Evolutionary conservation across 2,329 filamentous ascomycete species (phyloP).

Genomic region (Hortaea sp.): DNA sequence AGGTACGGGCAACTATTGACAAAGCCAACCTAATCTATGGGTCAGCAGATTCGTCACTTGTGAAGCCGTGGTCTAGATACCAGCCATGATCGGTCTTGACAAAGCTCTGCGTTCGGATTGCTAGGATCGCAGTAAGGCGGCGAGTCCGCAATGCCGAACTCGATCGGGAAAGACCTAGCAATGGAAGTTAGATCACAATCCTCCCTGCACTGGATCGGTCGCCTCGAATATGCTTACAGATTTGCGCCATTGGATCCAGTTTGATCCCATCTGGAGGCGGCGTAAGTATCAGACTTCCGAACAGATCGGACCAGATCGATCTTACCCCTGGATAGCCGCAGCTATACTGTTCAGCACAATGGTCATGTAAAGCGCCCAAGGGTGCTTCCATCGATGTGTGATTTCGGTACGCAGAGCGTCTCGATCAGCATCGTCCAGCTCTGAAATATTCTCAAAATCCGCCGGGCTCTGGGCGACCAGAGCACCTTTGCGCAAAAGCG

Average conservation of each 20-base stretch:
- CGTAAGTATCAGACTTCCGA: not conserved
- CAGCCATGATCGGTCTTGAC: no score
- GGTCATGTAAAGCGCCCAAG: slow-evolving; percentile 38
- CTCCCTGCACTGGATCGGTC: no score
- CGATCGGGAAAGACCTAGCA: slow-evolving; percentile 30
- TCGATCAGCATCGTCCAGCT: slow-evolving; percentile 33
- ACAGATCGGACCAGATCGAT: slow-evolving; percentile 30
- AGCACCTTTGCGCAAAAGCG: slow-evolving; percentile 38
- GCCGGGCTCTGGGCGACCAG: slow-evolving; percentile 40
- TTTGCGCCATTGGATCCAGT: slow-evolving; percentile 39
- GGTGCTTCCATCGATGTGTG: slow-evolving; percentile 41
- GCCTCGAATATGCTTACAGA: slow-evolving; percentile 19
- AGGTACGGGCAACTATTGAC: slow-evolving; percentile 53
- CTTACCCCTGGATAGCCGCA: slow-evolving; percentile 44
- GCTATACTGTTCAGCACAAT: slow-evolving; percentile 44
- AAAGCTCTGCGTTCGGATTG: no score
- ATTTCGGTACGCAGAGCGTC: slow-evolving; percentile 35
- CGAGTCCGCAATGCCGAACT: slow-evolving; percentile 20
- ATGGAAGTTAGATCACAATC: no score
- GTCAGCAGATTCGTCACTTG: not conserved
- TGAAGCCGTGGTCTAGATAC: no score
- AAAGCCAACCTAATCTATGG: slow-evolving; percentile 41
- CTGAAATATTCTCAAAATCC: slow-evolving; percentile 34
- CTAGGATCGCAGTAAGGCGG: no score
- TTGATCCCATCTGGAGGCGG: no score